Evolutionary conservation across 2,329 filamentous ascomycete species (phyloP).

Genomic region (Xylaria sp.): DNA sequence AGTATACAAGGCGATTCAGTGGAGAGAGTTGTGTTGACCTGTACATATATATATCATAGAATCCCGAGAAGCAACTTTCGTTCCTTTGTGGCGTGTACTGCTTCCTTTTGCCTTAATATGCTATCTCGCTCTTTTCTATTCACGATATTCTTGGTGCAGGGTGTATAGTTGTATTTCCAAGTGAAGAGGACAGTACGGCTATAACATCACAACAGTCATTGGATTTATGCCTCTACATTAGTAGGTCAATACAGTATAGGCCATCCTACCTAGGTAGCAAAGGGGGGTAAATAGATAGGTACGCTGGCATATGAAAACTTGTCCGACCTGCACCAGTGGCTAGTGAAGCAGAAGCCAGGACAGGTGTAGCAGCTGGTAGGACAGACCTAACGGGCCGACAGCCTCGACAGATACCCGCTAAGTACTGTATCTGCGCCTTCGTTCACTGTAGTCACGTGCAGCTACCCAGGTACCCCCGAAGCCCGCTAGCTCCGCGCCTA

Average conservation of each 20-base stretch:
- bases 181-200: too few species aligned
- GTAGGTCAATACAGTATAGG: neutral
- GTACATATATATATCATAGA: slow-evolving; percentile 31
- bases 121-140: neutral
- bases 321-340: too few species aligned
- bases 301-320: too few species aligned
- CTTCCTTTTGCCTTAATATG: neutral
- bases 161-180: neutral
- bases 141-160: neutral
- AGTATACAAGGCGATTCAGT: neutral
- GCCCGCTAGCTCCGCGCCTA: slow-evolving; percentile 35
- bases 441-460: slow-evolving; percentile 29
- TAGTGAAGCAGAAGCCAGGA: too few species aligned
- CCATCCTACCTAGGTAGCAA: neutral
- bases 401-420: too few species aligned
- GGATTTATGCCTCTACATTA: neutral
- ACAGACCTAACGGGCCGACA: too few species aligned
- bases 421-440: too few species aligned
- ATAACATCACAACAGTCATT: too few species aligned
- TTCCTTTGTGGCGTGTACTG: slow-evolving; percentile 19
- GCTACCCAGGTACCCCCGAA: slow-evolving; percentile 22
- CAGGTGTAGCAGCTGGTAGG: neutral
- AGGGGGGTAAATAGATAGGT: neutral
- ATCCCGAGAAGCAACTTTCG: slow-evolving; percentile 20
- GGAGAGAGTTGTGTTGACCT: slow-evolving; percentile 12